Base-by-base conservation (phyloP, 352 stramenopile species). In the Globisporangium emineosum region DNA sequence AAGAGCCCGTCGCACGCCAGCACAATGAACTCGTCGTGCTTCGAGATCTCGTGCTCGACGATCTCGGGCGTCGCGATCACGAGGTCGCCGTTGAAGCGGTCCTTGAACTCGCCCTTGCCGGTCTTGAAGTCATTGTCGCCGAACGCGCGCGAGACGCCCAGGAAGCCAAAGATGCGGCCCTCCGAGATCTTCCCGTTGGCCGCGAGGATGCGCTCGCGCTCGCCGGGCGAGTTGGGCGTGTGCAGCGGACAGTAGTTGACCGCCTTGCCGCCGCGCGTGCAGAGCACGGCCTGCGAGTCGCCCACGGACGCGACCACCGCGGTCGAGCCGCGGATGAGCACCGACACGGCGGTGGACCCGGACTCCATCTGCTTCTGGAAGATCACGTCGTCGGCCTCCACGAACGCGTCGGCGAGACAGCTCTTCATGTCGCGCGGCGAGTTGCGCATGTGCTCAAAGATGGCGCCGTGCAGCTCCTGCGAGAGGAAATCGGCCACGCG, bases 91-190 rank as follows among this genome's bases (percentile, higher is more conserved):
- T 93, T 91, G 67, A 93, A 93, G 51, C 79, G 75, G 62, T 79
- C 81, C 62, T 91, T 93, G 68, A 88, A 94, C 60, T 83, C 81
- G 47, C 80, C 87, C n/a, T 82, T 73, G 32, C 74, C 86, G 0
- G 83, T 95, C 72, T 96, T 96, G 60, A 96, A 91, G 55, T 93
- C 83, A 57, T 86, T 90, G 71, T 96, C 87, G 17, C 88, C 88
- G 68, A 96, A 96, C 0, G 88, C 84, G 15, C 88, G 70, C 6
- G 88, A 94, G 15, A 96, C 88, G 5, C 81, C 82, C 0, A 96
- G 65, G 61, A 93, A 81, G 9, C 88, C 88, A 68, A 95, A 94
- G 52, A 97, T 92, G 47, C 88, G 73, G 45, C 86, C 88, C 54
- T 97, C 91, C 4, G 86, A 71, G 57, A 97, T 81, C 25, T 87